Evolutionary conservation across 2,329 filamentous ascomycete species (phyloP).

Genomic region (Gaeumannomyces tritici): DNA sequence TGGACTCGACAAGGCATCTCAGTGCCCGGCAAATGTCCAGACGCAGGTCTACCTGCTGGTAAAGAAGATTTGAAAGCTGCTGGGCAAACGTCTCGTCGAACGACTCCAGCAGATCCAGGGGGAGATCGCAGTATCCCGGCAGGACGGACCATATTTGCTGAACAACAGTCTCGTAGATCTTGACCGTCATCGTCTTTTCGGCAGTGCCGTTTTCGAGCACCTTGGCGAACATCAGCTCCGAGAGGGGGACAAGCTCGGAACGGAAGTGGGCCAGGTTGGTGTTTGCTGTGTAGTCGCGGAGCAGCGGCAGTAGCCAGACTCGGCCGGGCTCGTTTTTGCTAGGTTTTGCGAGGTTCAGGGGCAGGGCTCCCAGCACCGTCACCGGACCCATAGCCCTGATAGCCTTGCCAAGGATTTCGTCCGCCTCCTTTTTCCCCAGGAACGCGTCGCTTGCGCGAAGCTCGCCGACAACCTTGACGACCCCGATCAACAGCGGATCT

Average conservation of each 20-base stretch:
- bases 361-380: constrained; percentile 70
- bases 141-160: constrained; percentile 92
- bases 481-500: constrained; percentile 64
- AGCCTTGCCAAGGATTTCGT: constrained; percentile 79
- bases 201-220: constrained; percentile 73
- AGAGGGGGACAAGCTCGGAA: constrained; percentile 77
- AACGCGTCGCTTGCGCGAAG: constrained; percentile 83
- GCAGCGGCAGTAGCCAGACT: constrained; percentile 88
- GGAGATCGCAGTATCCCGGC: constrained; percentile 90
- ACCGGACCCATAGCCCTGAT: constrained; percentile 86
- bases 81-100: constrained; percentile 89
- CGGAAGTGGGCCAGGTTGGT: constrained; percentile 81
- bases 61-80: constrained; percentile 81
- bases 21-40: constrained; percentile 80
- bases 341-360: constrained; percentile 74
- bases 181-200: constrained; percentile 91
- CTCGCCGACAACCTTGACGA: constrained; percentile 74
- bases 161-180: constrained; percentile 94
- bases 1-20: constrained; percentile 83
- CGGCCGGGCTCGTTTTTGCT: constrained; percentile 70
- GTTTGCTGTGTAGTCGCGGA: constrained; percentile 84
- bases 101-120: constrained; percentile 63
- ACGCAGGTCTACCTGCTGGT: constrained; percentile 81
- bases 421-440: constrained; percentile 87
- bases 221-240: constrained; percentile 79